These are phyloP conservation scores for Setaria viridis DNA, from an alignment of 202 grass and related monocot genomes.

Conservation along the genomic window DNA sequence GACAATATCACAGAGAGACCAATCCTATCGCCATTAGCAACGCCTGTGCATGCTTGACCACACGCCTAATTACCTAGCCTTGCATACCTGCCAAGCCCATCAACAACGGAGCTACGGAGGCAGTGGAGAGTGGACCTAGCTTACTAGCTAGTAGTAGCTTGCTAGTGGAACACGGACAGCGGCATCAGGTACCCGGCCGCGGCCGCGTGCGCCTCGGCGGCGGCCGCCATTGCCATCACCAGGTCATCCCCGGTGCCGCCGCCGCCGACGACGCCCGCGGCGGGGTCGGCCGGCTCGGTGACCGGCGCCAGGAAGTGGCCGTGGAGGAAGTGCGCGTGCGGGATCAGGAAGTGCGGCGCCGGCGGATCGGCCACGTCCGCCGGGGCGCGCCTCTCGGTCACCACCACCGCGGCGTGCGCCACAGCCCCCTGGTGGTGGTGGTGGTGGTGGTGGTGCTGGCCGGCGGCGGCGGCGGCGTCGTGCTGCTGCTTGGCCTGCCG, in stretches of 20 bases:
- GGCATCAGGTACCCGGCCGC: slow-evolving; percentile 71
- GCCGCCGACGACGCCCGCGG: background rate
- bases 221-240: slow-evolving; percentile 45
- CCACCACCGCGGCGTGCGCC: background rate
- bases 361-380: background rate
- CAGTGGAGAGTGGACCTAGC: background rate
- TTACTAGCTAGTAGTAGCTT: background rate
- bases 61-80: background rate
- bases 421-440: background rate
- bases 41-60: background rate
- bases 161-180: slow-evolving; percentile 83
- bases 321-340: slow-evolving; percentile 52
- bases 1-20: background rate
- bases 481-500: slow-evolving; percentile 12
- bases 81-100: background rate
- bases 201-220: slow-evolving; percentile 50
- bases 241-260: slow-evolving; percentile 41
- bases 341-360: slow-evolving; percentile 46
- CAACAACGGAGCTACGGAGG: background rate
- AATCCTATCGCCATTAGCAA: slow-evolving; percentile 13
- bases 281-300: background rate
- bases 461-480: background rate
- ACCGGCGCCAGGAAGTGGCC: slow-evolving; percentile 43
- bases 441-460: background rate
- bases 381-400: background rate